Conservation (phyloP, 2,329 filamentous ascomycete genomes). For the Sarocladium oryzae region DNA sequence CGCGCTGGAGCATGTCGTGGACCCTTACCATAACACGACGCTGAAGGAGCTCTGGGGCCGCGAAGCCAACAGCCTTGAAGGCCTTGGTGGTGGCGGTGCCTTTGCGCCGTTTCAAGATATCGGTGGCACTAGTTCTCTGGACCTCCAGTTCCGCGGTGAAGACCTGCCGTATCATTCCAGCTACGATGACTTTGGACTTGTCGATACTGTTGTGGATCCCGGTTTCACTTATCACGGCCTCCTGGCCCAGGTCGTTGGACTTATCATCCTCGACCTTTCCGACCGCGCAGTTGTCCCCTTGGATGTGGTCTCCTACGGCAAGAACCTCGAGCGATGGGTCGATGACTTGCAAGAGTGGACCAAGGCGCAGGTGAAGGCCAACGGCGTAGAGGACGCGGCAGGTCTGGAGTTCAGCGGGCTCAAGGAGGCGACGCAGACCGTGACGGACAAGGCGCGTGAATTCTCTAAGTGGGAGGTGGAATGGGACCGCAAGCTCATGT, state of each 20-base stretch:
- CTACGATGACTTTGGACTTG: conserved; percentile 87
- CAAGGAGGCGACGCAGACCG: conserved; percentile 51
- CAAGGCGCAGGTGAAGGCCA: conserved; percentile 42
- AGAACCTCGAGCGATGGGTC: conserved; percentile 57
- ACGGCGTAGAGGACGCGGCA: conserved; percentile 19
- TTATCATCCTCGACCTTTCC: conserved; percentile 79
- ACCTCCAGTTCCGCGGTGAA: conserved; percentile 69
- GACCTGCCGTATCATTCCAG: conserved; percentile 70
- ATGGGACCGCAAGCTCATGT: conserved; percentile 70
- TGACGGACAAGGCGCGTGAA: conserved; percentile 42
- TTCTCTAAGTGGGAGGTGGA: conserved; percentile 71
- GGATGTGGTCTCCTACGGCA: conserved; percentile 68
- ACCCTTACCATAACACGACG: conserved; percentile 66
- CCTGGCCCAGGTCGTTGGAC: conserved; percentile 70
- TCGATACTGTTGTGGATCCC: conserved; percentile 73
- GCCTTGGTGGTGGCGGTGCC: conserved; percentile 70
- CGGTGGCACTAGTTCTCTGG: conserved; percentile 79
- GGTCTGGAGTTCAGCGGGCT: conserved; percentile 26
- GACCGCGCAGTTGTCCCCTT: conserved; percentile 79
- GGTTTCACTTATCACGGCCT: conserved; percentile 74
- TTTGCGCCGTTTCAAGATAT: conserved; percentile 89
- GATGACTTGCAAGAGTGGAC: conserved; percentile 61
- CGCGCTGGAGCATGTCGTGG: conserved; percentile 66
- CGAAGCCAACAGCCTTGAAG: conserved; percentile 53
- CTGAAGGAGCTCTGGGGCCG: conserved; percentile 72